Conservation (phyloP, 371 early-diverging fungal genomes). For the Phascolomyces articulosus region DNA sequence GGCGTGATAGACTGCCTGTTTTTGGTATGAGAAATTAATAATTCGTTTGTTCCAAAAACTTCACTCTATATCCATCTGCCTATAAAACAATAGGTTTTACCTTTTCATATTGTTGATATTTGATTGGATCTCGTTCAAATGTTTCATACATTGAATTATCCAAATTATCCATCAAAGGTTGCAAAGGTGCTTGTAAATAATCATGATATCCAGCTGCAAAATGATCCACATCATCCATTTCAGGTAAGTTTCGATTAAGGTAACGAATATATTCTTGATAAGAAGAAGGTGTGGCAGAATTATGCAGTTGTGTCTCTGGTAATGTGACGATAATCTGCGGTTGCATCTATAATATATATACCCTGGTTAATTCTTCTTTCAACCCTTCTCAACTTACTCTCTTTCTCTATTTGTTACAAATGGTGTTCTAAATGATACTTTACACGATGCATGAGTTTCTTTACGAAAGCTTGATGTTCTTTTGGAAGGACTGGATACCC, state of each 20-base stretch:
- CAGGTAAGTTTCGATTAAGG: conserved; percentile 67
- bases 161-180: conserved; percentile 93
- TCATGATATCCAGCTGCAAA: conserved; percentile 87
- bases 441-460: conserved; percentile 60
- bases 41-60: no score
- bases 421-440: background rate
- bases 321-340: conserved; percentile 61
- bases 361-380: background rate
- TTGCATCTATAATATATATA: conserved; percentile 42
- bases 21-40: background rate
- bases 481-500: conserved; percentile 89
- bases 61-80: no score
- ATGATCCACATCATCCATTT: conserved; percentile 63
- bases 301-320: conserved; percentile 26
- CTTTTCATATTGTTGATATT: conserved; percentile 89
- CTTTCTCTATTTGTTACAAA: background rate
- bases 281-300: conserved; percentile 39
- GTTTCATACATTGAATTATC: conserved; percentile 92
- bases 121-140: conserved; percentile 91
- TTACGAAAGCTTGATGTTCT: conserved; percentile 72
- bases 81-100: conserved; percentile 26
- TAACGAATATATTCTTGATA: conserved; percentile 75
- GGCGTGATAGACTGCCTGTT: conserved; percentile 64
- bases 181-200: conserved; percentile 85
- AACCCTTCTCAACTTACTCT: background rate